These are phyloP conservation scores for Phytopythium mirpurense DNA, from an alignment of 352 stramenopile genomes.

Conservation along the genomic window DNA sequence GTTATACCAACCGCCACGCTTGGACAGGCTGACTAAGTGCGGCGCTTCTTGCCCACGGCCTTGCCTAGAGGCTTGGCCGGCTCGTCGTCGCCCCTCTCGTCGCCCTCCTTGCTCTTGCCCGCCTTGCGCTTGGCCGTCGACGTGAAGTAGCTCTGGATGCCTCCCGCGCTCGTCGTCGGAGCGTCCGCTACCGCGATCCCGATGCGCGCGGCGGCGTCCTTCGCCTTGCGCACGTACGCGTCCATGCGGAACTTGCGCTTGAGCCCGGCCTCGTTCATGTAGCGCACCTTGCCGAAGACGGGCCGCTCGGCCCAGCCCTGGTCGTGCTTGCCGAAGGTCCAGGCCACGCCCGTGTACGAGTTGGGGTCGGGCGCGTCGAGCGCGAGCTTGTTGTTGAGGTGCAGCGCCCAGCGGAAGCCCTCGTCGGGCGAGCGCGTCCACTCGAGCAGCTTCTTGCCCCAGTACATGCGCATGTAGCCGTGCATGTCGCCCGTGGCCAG, in stretches of 20 bases:
- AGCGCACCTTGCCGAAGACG: constrained; percentile 99
- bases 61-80: constrained; percentile 9
- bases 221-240: constrained; percentile 62
- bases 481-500: constrained; percentile 92
- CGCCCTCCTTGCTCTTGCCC: constrained; percentile 6
- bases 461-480: constrained; percentile 98
- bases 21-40: constrained; percentile 1
- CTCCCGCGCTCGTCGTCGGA: not conserved
- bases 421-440: constrained; percentile 92
- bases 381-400: constrained; percentile 98
- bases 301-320: constrained; percentile 94
- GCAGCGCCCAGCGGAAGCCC: constrained; percentile 90
- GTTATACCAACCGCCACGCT: too few species aligned
- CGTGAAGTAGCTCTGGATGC: constrained; percentile 3
- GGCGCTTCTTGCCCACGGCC: constrained; percentile 20
- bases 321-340: constrained; percentile 94
- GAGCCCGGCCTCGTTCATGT: constrained; percentile 98
- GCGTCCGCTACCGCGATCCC: too few species aligned
- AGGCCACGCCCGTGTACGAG: constrained; percentile 81
- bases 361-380: constrained; percentile 97
- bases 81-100: constrained; percentile 9
- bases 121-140: constrained; percentile 2
- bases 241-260: constrained; percentile 98
- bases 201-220: constrained; percentile 19
- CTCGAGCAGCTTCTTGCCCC: constrained; percentile 98